Base-by-base conservation (phyloP, 306 rosid species). In the Alnus glutinosa region DNA sequence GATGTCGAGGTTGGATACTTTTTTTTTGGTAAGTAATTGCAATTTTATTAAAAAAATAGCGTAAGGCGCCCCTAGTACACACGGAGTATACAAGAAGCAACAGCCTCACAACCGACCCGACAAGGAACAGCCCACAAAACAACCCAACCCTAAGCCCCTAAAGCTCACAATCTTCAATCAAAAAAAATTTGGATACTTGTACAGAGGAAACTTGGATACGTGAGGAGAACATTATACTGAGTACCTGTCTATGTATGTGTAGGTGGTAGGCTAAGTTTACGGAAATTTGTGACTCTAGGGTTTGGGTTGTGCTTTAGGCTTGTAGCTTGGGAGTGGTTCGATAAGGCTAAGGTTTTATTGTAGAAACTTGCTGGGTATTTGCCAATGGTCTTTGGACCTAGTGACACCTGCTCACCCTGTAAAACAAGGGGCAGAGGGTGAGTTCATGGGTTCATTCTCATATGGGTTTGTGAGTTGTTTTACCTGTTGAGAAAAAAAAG, bases 321-420 rank as follows among this genome's bases (percentile, higher is more conserved):
- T 32, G 11, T 63, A 32, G 47, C 12, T 63, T 63, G 46, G 32
- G 39, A 11, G 32, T 63, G 70, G 7, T 36, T 58, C 30, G 64
- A 58, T 14, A 14, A 63, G 9, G 46, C 3, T 15, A 32, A 14
- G 70, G 64, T 36, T 34, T 14, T 34, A 15, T 63, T 63, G 18
- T n/a, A 34, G 44, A 36, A 63, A 6, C 12, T 63, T 63, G 16
- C 70, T 63, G 46, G n/a, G 42, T 23, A 14, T 12, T 63, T 63
- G 42, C 70, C 46, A 13, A 34, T 63, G 70, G 70, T 34, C 70
- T 63, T 63, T 34, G 46, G 70, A 34, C 70, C 11, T 30, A 63
- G 30, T 10, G 4, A 7, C 46, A 63, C 2, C 42, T 63, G 19
- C 44, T 32, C 42, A 11, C 19, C 30, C 69, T 32, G 0, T 30